Conservation (phyloP, 2,329 filamentous ascomycete species). For the Diaporthe destruens region DNA sequence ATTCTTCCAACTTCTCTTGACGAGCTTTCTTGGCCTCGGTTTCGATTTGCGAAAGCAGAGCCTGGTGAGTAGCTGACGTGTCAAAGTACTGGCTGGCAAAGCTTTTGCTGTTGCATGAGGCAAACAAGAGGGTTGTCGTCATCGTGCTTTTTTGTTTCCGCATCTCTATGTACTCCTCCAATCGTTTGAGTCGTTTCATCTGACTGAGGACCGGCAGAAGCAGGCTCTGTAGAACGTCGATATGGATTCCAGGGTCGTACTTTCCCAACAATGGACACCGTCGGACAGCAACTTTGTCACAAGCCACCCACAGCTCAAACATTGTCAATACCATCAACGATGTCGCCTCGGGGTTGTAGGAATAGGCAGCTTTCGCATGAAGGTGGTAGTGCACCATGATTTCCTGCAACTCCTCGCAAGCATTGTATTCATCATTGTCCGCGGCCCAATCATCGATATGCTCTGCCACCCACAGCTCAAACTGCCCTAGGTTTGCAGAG, state of each 20-base stretch:
- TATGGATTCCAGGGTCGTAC: conserved; percentile 61
- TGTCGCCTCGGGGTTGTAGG: conserved; percentile 59
- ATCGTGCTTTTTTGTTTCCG: conserved; percentile 45
- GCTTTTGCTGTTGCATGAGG: conserved; percentile 50
- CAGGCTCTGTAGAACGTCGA: conserved; percentile 56
- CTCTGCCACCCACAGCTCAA: conserved; percentile 65
- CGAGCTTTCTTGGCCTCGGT: conserved; percentile 49
- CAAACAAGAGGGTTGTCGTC: conserved; percentile 50
- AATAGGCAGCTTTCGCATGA: no score
- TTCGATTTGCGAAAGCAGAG: conserved; percentile 54
- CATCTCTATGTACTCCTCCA: conserved; percentile 62
- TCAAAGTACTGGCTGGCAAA: conserved; percentile 65
- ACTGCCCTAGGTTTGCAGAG: conserved; percentile 49
- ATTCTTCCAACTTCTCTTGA: conserved; percentile 51
- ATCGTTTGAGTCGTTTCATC: conserved; percentile 54
- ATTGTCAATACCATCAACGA: conserved; percentile 69
- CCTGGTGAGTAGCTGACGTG: conserved; percentile 56
- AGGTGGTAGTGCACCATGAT: no score
- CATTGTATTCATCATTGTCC: no score
- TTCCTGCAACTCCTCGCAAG: no score
- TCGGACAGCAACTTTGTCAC: conserved; percentile 60
- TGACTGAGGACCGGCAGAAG: conserved; percentile 58
- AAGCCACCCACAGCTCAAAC: conserved; percentile 70
- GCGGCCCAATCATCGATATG: no score
- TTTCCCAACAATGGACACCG: conserved; percentile 57